Evolutionary conservation across 257 asterid genomes (phyloP).

Genomic region (Rehmannia glutinosa): DNA sequence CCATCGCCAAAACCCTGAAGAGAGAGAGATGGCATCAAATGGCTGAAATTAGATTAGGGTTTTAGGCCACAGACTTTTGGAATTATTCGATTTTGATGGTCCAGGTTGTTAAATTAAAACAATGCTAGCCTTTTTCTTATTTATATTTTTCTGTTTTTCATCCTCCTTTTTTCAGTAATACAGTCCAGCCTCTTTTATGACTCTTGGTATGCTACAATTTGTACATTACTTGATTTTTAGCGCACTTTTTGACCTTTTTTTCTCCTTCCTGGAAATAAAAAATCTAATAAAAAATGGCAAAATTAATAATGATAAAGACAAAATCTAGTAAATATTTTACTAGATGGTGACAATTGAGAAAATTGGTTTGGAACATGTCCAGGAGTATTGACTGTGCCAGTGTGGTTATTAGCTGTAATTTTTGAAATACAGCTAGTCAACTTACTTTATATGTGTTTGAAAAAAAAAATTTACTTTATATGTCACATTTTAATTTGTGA

Average conservation of each 20-base stretch:
- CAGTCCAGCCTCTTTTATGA: neutral
- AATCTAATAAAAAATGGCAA: neutral
- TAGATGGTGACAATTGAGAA: no score
- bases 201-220: neutral
- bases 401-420: neutral
- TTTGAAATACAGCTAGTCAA: neutral
- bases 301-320: no score
- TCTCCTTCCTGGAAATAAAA: neutral
- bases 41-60: neutral
- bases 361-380: no score
- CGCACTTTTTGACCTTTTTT: neutral
- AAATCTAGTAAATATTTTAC: no score
- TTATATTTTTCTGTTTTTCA: neutral
- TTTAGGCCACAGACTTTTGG: conserved; percentile 3
- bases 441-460: neutral
- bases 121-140: neutral
- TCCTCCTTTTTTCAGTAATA: no score
- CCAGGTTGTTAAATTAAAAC: neutral
- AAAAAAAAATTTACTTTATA: no score
- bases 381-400: no score
- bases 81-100: neutral
- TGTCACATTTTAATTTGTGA: neutral
- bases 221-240: neutral
- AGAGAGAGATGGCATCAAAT: neutral
- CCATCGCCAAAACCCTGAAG: conserved; percentile 44